Evolutionary conservation across 495 filamentous ascomycete genomes (phyloP), one percentile per base, ranked within the genome.

Genomic region (Penicillium cinerascens): DNA sequence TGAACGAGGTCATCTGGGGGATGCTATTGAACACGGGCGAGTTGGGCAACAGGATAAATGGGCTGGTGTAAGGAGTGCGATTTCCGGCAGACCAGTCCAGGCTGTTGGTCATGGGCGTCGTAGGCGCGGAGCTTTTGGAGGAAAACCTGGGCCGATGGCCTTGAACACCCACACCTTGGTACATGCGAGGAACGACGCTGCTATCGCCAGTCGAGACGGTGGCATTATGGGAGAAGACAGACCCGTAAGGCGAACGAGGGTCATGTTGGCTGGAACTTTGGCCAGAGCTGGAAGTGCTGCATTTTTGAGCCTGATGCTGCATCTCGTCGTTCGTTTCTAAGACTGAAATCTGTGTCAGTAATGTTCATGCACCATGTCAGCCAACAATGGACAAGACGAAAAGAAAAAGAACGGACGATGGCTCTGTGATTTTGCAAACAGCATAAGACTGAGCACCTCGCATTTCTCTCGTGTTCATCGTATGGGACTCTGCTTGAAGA

Each of bases 231-330:
- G 44, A 27, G 27, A 66, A 74, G 25, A 59, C 51, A 21, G 64
- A 42, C 15, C 47, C 49, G 46, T 70, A 72, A 4, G 66, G 56
- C 33, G 67, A 55, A 33, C 64, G 70, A 43, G 63, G 49, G 17
- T 64, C 58, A 36, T 51, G 54, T 13, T 42, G 42, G 33, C 45
- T 56, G 26, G 55, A 44, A 41, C 46, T 47, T 42, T 66, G 71
- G 51, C 55, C 57, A 41, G 69, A 63, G 17, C 74, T 66, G 42
- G 61, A 56, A n/a, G 69, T 51, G 65, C 69, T 70, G 67, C 56
- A 46, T 20, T 54, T 48, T 22, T 52, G 60, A 16, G 50, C 54
- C 59, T 67, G 72, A 54, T 65, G 70, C 63, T 65, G 73, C 75
- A 70, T 70, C 53, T 52, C 69, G 63, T 11, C 38, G 22, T n/a